Evolutionary conservation across 2,329 filamentous ascomycete genomes (phyloP), one percentile per base, ranked within the genome.

Genomic region (Fusarium hainanense): DNA sequence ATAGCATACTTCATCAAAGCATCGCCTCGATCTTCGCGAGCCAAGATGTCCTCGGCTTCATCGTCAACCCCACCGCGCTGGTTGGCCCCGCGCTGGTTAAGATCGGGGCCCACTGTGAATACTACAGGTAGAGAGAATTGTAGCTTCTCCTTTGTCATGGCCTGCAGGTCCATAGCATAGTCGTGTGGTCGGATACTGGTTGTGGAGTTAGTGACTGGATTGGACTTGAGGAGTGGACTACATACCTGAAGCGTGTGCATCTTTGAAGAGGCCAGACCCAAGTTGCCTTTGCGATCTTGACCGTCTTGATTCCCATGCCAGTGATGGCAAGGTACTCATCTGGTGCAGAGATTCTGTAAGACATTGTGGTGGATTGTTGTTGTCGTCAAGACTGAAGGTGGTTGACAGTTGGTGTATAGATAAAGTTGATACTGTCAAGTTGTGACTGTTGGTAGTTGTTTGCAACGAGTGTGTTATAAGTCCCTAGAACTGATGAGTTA

Each of bases 241-340:
- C 37, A 49, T 41, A 71, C 72, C 71, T 72, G 79, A 88, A 88
- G 74, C 85, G 84, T 59, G 81, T 85, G 79, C 82, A 89, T 76
- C 89, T 86, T 80, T 94, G 92, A 68, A 92, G 88, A 58, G 92
- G 92, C 80, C 85, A 87, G 20, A 93, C 85, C 82, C 91, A 89
- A 58, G 90, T 85, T 70, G 93, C 91, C 82, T 97, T 97, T 76
- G 88, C 89, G 79, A 97, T 94, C 72, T 88, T 88, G 73, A 97
- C 88, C 75, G 87, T 90, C 44, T 89, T 85, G 73, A 97, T 86
- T 70, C 90, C 89, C 81, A 90, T 90, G 82, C 93, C 93, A 74
- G 93, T 96, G 74, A 96, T 88, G 84, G 93, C 93, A 80, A 97
- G 91, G 85, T 96, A 97, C 82, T 93, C 88, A 81, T 94, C 92